Base-by-base conservation (phyloP, 768 basidiomycete genomes). In the Leccinum subgranulosum region DNA sequence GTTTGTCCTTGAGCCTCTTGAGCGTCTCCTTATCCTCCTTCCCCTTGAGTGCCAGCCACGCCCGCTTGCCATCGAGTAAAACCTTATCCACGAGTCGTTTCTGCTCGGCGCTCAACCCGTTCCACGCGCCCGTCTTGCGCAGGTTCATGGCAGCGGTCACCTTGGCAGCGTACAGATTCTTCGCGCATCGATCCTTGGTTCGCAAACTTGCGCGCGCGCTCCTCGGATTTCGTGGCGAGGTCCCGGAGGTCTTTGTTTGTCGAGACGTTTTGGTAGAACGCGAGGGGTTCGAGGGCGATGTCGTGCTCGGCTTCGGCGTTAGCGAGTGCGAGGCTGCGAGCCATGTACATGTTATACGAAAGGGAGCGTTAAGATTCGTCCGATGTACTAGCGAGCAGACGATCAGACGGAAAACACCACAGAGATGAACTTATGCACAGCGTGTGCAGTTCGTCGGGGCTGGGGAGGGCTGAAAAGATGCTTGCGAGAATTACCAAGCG, bases 231-330 rank as follows among this genome's bases (percentile, higher is more conserved):
- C 57, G 84, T 90, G 7, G 88, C 86, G 2, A 89, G 88, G 66
- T 93, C 90, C 5, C 92, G 81, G 14, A 94, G 77, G 51, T 80
- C 83, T 69, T 91, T 85, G 51, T 79, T 76, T 0, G 85, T 76
- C 15, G 89, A 87, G 29, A 93, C 89, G 59, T 91, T 88, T 67
- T 90, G 86, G 67, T 92, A 89, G 74, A 94, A 94, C 0, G 78
- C 72, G 10, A 90, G n/a, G n/a, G n/a, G n/a, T n/a, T n/a, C n/a
- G n/a, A n/a, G n/a, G 76, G 75, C 68, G 7, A 68, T 60, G 48
- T 84, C 81, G 21, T 85, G 74, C 15, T 77, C 68, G n/a, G 85
- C 80, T 49, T 90, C 86, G 17, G 79, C 81, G 23, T 77, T 65
- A 1, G 85, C 81, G 25, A 92, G n/a, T n/a, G n/a, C n/a, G n/a